Base-by-base conservation (phyloP, 495 filamentous ascomycete species). In the Podospora conica region DNA sequence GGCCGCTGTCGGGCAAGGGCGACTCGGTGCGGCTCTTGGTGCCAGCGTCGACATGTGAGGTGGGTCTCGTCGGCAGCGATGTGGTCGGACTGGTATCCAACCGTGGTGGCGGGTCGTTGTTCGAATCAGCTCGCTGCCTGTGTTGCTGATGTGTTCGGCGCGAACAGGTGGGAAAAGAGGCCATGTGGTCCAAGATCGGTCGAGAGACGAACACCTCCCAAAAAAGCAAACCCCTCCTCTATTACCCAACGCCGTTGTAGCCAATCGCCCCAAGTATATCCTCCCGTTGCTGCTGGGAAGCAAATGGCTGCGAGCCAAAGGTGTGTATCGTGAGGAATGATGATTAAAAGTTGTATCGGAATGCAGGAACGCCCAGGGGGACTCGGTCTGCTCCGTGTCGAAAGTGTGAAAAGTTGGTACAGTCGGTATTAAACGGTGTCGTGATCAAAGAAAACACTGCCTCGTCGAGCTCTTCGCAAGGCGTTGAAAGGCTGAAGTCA, bases 331-430 rank as follows among this genome's bases (percentile, higher is more conserved):
- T 72, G 66, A 73, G 74, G 69, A 73, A 75, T 71, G 73, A 71
- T 75, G 74, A 79, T 78, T 79, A 80, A 80, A 78, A 69, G 69
- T 57, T 68, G 71, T 78, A 78, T 75, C 73, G 76, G 70, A 79
- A 77, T 76, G 73, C 66, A 57, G 65, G 31, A 66, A 48, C 29
- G 62, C 56, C 63, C 1, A n/a, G 53, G 20, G 20, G 25, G 25
- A 12, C 55, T 28, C 55, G 18, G 23, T 27, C 20, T 25, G 12
- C 24, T 25, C 21, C 28, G 61, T 61, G 53, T 20, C 53, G 56
- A 61, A 56, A 60, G 60, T 53, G 33, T 28, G 65, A 57, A 53
- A 55, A 65, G 69, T 53, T 70, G 64, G 68, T 66, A 69, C 69
- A 74, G 68, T 63, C 59, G 64, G 66, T 68, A 74, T 74, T 75